Conservation (phyloP, 129 eudicot genomes). For the Helichrysum umbraculigerum region DNA sequence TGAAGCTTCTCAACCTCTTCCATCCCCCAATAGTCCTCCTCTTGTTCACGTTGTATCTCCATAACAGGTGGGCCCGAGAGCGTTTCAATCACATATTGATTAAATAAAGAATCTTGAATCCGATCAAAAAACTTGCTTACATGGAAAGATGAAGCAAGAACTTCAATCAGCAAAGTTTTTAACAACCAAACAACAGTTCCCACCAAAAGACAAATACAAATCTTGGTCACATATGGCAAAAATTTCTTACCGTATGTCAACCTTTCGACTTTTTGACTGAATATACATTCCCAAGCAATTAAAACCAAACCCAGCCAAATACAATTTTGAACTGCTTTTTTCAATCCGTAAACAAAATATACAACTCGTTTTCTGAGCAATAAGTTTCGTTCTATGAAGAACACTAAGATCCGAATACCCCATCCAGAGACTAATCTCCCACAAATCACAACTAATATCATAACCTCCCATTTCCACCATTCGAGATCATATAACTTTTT, state of each 20-base stretch:
- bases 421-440: conserved; percentile 75
- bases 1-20: conserved; percentile 47
- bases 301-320: conserved; percentile 44
- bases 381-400: conserved; percentile 62
- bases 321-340: conserved; percentile 51
- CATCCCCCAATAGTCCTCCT: conserved; percentile 41
- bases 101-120: conserved; percentile 58
- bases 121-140: conserved; percentile 59
- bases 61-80: conserved; percentile 39
- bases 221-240: conserved; percentile 40
- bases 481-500: conserved; percentile 33
- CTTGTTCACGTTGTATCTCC: conserved; percentile 39
- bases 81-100: conserved; percentile 55
- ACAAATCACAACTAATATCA: conserved; percentile 61
- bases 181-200: conserved; percentile 57
- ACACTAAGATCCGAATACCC: conserved; percentile 53
- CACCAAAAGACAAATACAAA: conserved; percentile 53
- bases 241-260: conserved; percentile 37
- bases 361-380: conserved; percentile 61
- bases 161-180: conserved; percentile 49
- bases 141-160: conserved; percentile 54
- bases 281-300: conserved; percentile 45
- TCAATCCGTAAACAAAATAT: conserved; percentile 57
- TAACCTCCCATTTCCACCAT: conserved; percentile 72
- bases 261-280: conserved; percentile 39